Conservation (phyloP, 352 stramenopile genomes). For the Pythium plurisporium region DNA sequence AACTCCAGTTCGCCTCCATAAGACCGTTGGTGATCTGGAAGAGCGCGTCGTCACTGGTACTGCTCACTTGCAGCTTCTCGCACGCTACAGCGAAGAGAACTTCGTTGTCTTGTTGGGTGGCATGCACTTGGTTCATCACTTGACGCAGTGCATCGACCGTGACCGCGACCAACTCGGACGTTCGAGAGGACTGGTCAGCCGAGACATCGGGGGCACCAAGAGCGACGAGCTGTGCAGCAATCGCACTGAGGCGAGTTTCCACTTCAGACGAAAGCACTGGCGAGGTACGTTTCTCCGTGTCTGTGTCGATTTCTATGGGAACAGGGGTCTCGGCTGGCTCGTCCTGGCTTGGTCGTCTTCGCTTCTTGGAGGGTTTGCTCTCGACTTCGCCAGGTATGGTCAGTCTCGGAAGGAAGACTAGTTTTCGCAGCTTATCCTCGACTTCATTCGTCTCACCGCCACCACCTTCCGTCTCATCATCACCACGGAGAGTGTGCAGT, state of each 20-base stretch:
- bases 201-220: conserved; percentile 30
- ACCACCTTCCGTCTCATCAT: background rate
- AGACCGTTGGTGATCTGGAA: conserved; percentile 54
- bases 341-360: background rate
- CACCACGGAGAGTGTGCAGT: background rate
- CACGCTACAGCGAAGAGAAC: conserved; percentile 45
- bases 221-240: conserved; percentile 46
- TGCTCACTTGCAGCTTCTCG: conserved; percentile 35
- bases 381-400: background rate
- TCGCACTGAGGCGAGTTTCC: conserved; percentile 32
- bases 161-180: conserved; percentile 22
- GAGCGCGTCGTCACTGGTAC: conserved; percentile 55
- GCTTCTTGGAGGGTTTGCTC: background rate
- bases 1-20: conserved; percentile 67
- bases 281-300: background rate
- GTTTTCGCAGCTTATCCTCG: background rate
- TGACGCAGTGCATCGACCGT: conserved; percentile 43
- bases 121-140: conserved; percentile 56
- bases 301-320: background rate
- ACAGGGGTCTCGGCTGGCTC: background rate
- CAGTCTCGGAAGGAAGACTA: background rate
- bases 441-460: background rate
- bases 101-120: conserved; percentile 53
- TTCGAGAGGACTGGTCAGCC: conserved; percentile 20
- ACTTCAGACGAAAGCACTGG: conserved; percentile 22